Conservation (phyloP, 2,329 filamentous ascomycete species). For the Lecanicillium sp. region DNA sequence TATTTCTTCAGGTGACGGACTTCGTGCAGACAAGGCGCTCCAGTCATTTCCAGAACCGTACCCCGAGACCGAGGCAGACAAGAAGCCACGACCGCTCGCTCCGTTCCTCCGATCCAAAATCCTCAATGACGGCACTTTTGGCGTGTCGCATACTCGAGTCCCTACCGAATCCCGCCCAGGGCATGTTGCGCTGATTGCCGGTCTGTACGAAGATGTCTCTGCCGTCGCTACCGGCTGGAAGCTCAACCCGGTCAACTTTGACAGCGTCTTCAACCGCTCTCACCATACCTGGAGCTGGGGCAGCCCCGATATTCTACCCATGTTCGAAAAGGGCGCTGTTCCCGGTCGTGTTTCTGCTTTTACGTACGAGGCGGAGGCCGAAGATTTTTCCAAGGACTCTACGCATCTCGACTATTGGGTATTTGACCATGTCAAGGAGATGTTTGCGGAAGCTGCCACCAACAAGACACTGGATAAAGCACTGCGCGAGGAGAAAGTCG, state of each 20-base stretch:
- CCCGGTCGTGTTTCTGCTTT: constrained; percentile 82
- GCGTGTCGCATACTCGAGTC: constrained; percentile 92
- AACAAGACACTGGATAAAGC: constrained; percentile 68
- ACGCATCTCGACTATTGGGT: constrained; percentile 85
- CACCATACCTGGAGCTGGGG: constrained; percentile 99
- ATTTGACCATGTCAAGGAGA: constrained; percentile 82
- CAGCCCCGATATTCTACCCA: constrained; percentile 91
- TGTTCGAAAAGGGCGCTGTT: constrained; percentile 92
- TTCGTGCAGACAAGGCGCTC: constrained; percentile 96
- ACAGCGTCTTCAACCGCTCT: constrained; percentile 97
- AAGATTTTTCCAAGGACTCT: constrained; percentile 84
- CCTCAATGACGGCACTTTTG: constrained; percentile 86
- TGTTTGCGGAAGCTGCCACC: constrained; percentile 72
- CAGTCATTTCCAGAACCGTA: constrained; percentile 88
- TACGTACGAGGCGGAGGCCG: constrained; percentile 73
- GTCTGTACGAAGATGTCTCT: constrained; percentile 95
- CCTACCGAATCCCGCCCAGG: constrained; percentile 94
- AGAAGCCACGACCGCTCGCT: constrained; percentile 71
- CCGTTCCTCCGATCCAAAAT: constrained; percentile 88
- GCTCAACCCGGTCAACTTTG: constrained; percentile 94
- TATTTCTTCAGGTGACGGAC: constrained; percentile 62
- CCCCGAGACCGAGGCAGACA: constrained; percentile 54
- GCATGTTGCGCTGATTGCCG: constrained; percentile 93
- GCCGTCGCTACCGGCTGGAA: constrained; percentile 98
- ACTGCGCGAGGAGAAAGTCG: constrained; percentile 74